Conservation (phyloP, 108 stramenopile genomes). For the Cyclotella atomus region DNA sequence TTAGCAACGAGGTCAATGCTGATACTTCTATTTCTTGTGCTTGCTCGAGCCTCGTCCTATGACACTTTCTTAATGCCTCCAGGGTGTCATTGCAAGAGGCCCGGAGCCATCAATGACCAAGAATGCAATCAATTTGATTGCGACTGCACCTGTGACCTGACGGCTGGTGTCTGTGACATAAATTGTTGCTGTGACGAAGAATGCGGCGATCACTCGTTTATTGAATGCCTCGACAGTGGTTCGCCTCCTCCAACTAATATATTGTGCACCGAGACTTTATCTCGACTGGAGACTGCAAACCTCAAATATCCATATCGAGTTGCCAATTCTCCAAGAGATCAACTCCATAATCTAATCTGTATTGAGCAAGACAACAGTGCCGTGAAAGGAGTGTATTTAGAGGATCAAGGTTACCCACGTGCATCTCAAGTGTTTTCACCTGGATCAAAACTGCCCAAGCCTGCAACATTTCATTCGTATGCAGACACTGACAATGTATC, state of each 20-base stretch:
- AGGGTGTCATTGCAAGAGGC: constrained; percentile 47
- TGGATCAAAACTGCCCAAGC: constrained; percentile 20
- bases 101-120: constrained; percentile 10
- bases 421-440: constrained; percentile 32
- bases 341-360: constrained; percentile 61
- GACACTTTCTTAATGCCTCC: constrained; percentile 57
- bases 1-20: no score
- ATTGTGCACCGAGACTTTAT: constrained; percentile 22
- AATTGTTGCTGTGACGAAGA: constrained; percentile 78
- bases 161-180: constrained; percentile 65
- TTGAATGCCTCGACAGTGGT: constrained; percentile 38
- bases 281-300: constrained; percentile 38
- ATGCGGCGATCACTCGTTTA: constrained; percentile 51
- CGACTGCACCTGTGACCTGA: constrained; percentile 66
- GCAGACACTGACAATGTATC: neutral
- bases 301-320: constrained; percentile 40
- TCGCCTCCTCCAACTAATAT: neutral
- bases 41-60: no score
- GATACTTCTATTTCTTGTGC: no score
- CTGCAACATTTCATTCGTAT: constrained; percentile 26
- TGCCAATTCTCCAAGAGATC: constrained; percentile 31
- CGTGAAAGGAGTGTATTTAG: constrained; percentile 56
- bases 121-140: constrained; percentile 60
- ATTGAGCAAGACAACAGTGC: constrained; percentile 69
- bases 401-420: constrained; percentile 50